Conservation (phyloP, 805 yeast genomes). For the Komagataella populi region DNA sequence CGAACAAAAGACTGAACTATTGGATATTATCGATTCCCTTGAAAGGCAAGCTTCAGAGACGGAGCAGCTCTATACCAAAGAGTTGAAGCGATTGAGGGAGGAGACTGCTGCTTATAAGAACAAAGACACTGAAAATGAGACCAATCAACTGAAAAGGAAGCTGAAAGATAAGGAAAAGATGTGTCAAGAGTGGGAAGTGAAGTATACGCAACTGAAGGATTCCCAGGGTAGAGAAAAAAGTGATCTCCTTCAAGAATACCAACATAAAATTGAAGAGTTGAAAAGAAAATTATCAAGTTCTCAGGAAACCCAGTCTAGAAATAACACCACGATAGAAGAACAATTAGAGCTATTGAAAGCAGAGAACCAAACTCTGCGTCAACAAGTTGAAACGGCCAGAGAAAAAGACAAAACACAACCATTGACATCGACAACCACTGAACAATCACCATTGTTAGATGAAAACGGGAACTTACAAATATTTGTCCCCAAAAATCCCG, state of each 20-base stretch:
- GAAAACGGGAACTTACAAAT: background rate
- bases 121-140: slow-evolving; percentile 8
- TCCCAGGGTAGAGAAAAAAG: background rate
- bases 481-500: background rate
- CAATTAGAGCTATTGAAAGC: background rate
- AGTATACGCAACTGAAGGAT: background rate
- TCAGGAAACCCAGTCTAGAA: background rate
- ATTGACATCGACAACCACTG: background rate
- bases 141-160: slow-evolving; percentile 4
- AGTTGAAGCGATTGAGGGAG: slow-evolving; percentile 23
- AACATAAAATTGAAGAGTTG: background rate
- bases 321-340: background rate
- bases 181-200: background rate
- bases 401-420: background rate
- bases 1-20: slow-evolving; percentile 41
- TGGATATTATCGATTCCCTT: slow-evolving; percentile 42
- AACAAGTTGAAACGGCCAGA: background rate
- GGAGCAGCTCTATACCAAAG: slow-evolving; percentile 31
- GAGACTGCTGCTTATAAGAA: background rate
- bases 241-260: background rate
- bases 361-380: background rate
- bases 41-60: slow-evolving; percentile 42
- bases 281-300: background rate
- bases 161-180: slow-evolving; percentile 1
- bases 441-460: background rate